Evolutionary conservation across 2,329 filamentous ascomycete genomes (phyloP), one percentile per base, ranked within the genome.

Genomic region (Trichophyton rubrum): DNA sequence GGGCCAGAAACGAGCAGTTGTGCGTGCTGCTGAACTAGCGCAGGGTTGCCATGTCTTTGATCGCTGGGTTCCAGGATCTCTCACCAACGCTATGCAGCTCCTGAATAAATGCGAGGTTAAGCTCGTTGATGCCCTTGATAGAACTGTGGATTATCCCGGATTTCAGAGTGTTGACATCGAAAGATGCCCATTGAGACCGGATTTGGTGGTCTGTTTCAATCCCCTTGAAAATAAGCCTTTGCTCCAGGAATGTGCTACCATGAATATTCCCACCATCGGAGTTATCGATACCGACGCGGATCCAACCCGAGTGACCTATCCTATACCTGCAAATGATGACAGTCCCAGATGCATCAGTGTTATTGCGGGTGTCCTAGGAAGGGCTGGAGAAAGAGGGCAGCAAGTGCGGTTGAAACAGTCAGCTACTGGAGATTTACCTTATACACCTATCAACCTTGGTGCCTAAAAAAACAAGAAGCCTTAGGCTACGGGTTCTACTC

Each of bases 301-400:
- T 74, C 89, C 93, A 0, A 89, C 89, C 0, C 92, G 89, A 84
- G 90, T 97, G 58, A 97, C 93, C 3, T 99, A 99, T 71, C 88
- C 89, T 13, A 96, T 99, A 67, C 93, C 93, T 1, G 90, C 90
- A 58, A 99, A 99, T 73, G 93, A 99, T 71, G 93, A 99, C 79
- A 95, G 90, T 82, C 75, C 96, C 66, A 87, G 93, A 63, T 86
- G 86, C 65, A 82, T 90, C 57, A 84, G 87, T 67, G 80, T 96
- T 63, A 89, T 99, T 67, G 88, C 86, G 3, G 90, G 90, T 59
- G 86, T 93, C 1, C 80, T 99, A 41, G 92, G 91, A 45, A 83
- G 87, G 59, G 93, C 93, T 0, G 93, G 89, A 8, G 79, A 95
- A 75, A 79, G 82, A 59, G 93, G 93, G 41, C 85, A 90, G 69